Evolutionary conservation across 108 stramenopile species (phyloP), one percentile per base, ranked within the genome.

Genomic region (Parietichytrium sp.): DNA sequence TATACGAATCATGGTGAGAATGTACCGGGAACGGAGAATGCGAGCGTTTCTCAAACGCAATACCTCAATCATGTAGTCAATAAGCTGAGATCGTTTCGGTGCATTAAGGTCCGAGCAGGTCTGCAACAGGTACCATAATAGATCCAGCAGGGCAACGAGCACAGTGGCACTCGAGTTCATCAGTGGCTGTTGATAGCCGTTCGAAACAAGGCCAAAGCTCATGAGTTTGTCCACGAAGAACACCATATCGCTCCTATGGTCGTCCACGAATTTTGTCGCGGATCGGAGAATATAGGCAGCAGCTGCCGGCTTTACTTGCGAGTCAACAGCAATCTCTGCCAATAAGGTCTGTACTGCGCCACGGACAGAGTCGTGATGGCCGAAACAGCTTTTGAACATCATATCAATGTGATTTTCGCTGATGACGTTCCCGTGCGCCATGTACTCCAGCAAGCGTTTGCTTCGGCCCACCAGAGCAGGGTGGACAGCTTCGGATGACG

Each of bases 341-440:
- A 72, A 42, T 10, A 72, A 42, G 20, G 61, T 45, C 3, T 72
- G 61, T 6, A 72, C 61, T 10, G 61, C 61, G 20, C 61, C 61
- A 7, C 61, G 61, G 23, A 72, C 61, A 20, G 61, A 72, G 42
- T 72, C 61, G 42, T 72, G 61, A 25, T 72, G 61, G 33, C 61
- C 61, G 6, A 72, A 33, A 20, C 61, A 72, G 61, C 61, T 45
- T 25, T 72, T 72, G 61, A 72, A 72, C 61, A 72, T 72, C 23
- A 72, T 33, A 27, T 72, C 61, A 25, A 72, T 42, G 42, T 72
- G 61, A 10, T 72, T 72, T 25, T 72, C 61, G 38, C 45, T 33
- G 38, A 72, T 72, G 33, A 42, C 61, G 2, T n/a, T 42, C 20
- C 61, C 61, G 61, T 42, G 61, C 33, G 15, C 61, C 61, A 72